Conservation (phyloP, 306 rosid species). For the Psophocarpus tetragonolobus region DNA sequence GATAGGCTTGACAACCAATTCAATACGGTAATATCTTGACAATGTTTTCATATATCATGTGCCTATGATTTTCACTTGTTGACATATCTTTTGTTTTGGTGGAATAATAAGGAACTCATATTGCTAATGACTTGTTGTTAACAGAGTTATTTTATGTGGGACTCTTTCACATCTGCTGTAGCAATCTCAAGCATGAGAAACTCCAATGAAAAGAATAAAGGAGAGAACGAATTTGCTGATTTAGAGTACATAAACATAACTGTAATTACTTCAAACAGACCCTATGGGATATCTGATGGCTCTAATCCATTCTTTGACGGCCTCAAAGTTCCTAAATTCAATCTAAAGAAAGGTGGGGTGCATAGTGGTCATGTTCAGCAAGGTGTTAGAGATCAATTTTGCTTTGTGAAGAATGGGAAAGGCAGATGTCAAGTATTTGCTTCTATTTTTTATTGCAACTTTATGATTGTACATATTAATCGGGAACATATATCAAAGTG, state of each 20-base stretch:
- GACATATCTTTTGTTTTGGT: conserved; percentile 4
- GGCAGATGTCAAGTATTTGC: conserved; percentile 79
- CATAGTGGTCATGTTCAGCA: conserved; percentile 90
- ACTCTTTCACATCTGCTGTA: conserved; percentile 78
- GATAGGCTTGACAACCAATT: conserved; percentile 74
- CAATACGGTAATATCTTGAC: conserved; percentile 54
- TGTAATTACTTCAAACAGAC: conserved; percentile 81
- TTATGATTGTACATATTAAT: background rate
- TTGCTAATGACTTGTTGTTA: conserved; percentile 10
- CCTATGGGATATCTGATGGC: conserved; percentile 74
- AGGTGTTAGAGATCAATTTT: conserved; percentile 76
- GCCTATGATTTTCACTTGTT: background rate
- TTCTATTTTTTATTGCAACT: conserved; percentile 1
- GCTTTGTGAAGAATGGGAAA: conserved; percentile 63
- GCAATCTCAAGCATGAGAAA: conserved; percentile 82
- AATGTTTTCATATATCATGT: background rate
- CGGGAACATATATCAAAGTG: background rate
- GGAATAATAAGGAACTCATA: conserved; percentile 21
- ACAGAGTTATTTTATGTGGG: conserved; percentile 98
- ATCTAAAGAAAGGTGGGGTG: conserved; percentile 63
- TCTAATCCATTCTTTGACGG: conserved; percentile 87
- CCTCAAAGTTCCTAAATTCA: conserved; percentile 60
- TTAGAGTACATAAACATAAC: conserved; percentile 87
- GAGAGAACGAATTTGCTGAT: conserved; percentile 82
- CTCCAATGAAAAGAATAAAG: conserved; percentile 36